phyloP scores from a whole-genome alignment of 768 basidiomycete genomes.

The Cyclocybe aegerita region DNA sequence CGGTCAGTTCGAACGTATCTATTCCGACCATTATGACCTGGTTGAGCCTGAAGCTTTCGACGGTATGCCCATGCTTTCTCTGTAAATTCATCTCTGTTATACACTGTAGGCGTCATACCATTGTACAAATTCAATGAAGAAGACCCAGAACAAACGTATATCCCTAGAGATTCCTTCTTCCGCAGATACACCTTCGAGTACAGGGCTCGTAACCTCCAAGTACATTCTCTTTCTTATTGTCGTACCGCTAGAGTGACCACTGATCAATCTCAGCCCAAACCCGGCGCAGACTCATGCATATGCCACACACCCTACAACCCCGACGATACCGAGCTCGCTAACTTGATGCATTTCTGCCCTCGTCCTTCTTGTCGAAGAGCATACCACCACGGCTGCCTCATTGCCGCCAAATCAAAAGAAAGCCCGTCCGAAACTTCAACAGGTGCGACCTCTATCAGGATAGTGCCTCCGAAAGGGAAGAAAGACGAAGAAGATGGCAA shows the following conservation, averaged over 20 bases:
- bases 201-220: conserved; percentile 29
- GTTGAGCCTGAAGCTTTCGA: conserved; percentile 45
- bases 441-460: not conserved
- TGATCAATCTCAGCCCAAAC: conserved; percentile 38
- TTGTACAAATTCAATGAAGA: conserved; percentile 39
- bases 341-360: conserved; percentile 58
- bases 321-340: conserved; percentile 22
- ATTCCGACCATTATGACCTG: conserved; percentile 48
- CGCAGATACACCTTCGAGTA: conserved; percentile 45
- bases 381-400: conserved; percentile 51
- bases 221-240: conserved; percentile 17
- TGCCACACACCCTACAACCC: conserved; percentile 51
- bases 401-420: conserved; percentile 25
- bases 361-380: conserved; percentile 44
- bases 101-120: conserved; percentile 29
- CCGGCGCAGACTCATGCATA: conserved; percentile 35
- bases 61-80: conserved; percentile 29
- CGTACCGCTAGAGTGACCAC: not conserved
- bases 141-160: conserved; percentile 34
- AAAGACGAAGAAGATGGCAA: too few species aligned
- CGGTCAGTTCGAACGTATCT: conserved; percentile 47
- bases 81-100: not conserved
- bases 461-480: too few species aligned
- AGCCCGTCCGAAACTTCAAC: conserved; percentile 1
- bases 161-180: conserved; percentile 43